These are phyloP conservation scores for Wickerhamiella galacta DNA, from an alignment of 805 yeast genomes.

Conservation along the genomic window DNA sequence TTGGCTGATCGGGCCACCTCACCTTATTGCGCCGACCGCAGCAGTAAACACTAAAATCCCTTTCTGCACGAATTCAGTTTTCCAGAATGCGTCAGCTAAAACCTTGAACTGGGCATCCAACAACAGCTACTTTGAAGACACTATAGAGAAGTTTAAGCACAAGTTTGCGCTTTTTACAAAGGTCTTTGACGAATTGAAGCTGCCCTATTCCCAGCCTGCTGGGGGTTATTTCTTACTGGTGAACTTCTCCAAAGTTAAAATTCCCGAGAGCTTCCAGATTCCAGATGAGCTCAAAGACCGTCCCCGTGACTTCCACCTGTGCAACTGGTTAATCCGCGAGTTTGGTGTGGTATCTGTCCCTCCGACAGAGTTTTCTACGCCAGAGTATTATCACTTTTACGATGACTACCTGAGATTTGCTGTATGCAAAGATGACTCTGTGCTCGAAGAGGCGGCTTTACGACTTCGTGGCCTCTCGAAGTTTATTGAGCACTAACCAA, in stretches of 20 bases:
- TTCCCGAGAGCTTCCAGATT: constrained; percentile 55
- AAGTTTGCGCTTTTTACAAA: constrained; percentile 60
- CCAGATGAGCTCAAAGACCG: constrained; percentile 53
- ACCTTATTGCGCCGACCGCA: constrained; percentile 60
- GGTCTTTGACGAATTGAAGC: constrained; percentile 69
- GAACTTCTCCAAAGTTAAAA: constrained; percentile 63
- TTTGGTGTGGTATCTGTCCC: constrained; percentile 94
- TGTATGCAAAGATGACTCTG: constrained; percentile 79
- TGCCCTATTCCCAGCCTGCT: constrained; percentile 81
- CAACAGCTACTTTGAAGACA: constrained; percentile 50
- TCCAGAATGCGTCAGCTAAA: constrained; percentile 80
- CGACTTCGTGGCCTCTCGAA: constrained; percentile 55
- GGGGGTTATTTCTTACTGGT: constrained; percentile 91
- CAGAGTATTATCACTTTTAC: constrained; percentile 54
- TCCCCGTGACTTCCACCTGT: constrained; percentile 74
- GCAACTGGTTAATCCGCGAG: constrained; percentile 85
- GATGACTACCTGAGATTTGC: constrained; percentile 86
- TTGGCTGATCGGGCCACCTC: constrained; percentile 82
- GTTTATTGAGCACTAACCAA: constrained; percentile 26
- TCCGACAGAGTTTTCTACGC: constrained; percentile 82
- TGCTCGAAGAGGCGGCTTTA: constrained; percentile 65
- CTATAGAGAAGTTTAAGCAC: constrained; percentile 47
- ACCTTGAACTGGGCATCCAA: constrained; percentile 49
- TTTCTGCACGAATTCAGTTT: constrained; percentile 77
- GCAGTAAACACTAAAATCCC: constrained; percentile 91